Evolutionary conservation across 768 basidiomycete genomes (phyloP).

Genomic region (Hydnum rufescens): DNA sequence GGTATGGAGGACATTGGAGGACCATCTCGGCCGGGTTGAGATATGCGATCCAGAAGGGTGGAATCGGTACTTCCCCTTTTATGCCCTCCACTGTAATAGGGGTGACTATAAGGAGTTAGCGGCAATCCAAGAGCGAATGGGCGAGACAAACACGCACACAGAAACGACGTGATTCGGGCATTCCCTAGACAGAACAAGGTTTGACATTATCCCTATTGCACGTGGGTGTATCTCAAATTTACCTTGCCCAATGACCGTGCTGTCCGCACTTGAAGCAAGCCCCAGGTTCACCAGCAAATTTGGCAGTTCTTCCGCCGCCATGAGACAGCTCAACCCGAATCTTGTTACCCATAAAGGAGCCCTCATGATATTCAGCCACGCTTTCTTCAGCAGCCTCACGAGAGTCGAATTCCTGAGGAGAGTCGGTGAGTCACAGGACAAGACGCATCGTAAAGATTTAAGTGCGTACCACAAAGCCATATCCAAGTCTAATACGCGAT

Average conservation of each 20-base stretch:
- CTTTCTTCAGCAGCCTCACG: constrained; percentile 71
- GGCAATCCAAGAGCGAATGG: background rate
- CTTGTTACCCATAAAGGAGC: constrained; percentile 82
- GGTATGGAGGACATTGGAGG: constrained; percentile 25
- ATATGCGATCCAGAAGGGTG: constrained; percentile 22
- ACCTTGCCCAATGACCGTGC: constrained; percentile 82
- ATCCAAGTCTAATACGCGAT: constrained; percentile 39
- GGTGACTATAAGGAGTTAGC: too few relatives aligned
- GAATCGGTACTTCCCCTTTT: too few relatives aligned
- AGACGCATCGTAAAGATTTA: background rate
- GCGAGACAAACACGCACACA: constrained; percentile 2
- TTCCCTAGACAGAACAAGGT: constrained; percentile 2
- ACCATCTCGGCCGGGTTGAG: constrained; percentile 9
- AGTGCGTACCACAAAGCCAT: constrained; percentile 66
- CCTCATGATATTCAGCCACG: constrained; percentile 74
- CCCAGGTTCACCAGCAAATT: constrained; percentile 67
- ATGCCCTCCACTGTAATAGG: too few relatives aligned
- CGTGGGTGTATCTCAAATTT: constrained; percentile 14
- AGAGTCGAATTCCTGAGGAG: constrained; percentile 55
- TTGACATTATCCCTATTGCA: background rate
- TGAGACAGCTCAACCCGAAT: constrained; percentile 75
- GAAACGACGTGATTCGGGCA: constrained; percentile 9
- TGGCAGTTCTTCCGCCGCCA: constrained; percentile 62
- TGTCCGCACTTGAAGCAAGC: constrained; percentile 79
- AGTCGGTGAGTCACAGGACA: constrained; percentile 6